phyloP scores from a whole-genome alignment of 78 protist genomes.

The Isochrysis galbana region DNA sequence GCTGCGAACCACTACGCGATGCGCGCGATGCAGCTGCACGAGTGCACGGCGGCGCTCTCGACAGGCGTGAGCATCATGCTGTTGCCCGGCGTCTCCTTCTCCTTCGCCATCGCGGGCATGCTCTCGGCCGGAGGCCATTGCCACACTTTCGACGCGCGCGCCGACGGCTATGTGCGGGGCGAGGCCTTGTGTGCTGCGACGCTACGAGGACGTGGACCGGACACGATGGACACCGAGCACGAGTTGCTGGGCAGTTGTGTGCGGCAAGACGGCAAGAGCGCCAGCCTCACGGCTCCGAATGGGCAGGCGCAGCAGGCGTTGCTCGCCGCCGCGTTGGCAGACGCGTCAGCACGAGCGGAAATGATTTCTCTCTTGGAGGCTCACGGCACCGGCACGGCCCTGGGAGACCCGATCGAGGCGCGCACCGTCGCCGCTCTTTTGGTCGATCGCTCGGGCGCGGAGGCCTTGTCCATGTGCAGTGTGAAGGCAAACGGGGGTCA shows the following conservation, averaged over 20 bases:
- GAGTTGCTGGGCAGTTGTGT: too few relatives aligned
- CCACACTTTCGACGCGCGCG: too few relatives aligned
- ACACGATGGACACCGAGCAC: too few relatives aligned
- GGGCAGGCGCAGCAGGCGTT: too few relatives aligned
- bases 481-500: too few relatives aligned
- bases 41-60: background rate
- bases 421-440: too few relatives aligned
- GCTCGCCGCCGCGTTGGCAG: conserved; percentile 47
- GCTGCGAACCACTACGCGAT: too few relatives aligned
- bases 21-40: background rate
- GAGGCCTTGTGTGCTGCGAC: conserved; percentile 63
- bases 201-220: too few relatives aligned
- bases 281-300: too few relatives aligned
- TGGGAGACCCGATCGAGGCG: conserved; percentile 64
- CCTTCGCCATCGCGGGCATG: conserved; percentile 52
- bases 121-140: conserved; percentile 65
- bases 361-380: conserved; percentile 45
- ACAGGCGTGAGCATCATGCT: background rate
- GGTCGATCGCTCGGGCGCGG: conserved; percentile 65
- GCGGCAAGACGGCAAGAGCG: too few relatives aligned
- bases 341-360: conserved; percentile 7
- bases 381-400: conserved; percentile 36
- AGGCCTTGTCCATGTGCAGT: too few relatives aligned
- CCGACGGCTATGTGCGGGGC: too few relatives aligned
- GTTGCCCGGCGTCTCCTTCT: background rate